Evolutionary conservation across 2,329 filamentous ascomycete species (phyloP).

Genomic region (Aspergillus tanneri): DNA sequence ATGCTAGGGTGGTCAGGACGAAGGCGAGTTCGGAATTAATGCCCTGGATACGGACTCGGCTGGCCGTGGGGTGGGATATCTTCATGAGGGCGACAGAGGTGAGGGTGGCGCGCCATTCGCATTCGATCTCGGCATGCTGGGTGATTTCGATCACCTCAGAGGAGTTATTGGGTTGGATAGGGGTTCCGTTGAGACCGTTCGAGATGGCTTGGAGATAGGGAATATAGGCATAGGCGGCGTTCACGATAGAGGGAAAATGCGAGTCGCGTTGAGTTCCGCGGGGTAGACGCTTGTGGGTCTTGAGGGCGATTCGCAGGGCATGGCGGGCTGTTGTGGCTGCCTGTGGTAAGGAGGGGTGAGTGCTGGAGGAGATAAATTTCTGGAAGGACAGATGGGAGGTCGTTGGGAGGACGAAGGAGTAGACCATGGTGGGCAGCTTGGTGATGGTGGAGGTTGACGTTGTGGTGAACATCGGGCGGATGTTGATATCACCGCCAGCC

Average conservation of each 20-base stretch:
- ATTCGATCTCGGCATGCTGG: conserved; percentile 65
- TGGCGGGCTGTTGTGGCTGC: conserved; percentile 79
- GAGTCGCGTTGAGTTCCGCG: conserved; percentile 63
- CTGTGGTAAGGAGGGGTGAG: conserved; percentile 85
- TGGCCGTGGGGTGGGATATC: too few species aligned
- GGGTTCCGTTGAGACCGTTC: conserved; percentile 62
- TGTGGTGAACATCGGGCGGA: conserved; percentile 9
- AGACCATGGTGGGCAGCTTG: conserved; percentile 66
- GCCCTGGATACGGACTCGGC: conserved; percentile 67
- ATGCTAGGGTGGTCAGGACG: conserved; percentile 68
- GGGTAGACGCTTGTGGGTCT: conserved; percentile 84
- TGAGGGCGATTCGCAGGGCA: conserved; percentile 77
- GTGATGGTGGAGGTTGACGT: conserved; percentile 6
- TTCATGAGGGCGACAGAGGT: conserved; percentile 51
- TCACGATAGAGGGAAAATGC: conserved; percentile 68
- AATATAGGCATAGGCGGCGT: conserved; percentile 72
- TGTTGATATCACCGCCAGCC: conserved; percentile 20
- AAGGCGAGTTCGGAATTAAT: conserved; percentile 84
- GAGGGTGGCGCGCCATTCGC: conserved; percentile 80
- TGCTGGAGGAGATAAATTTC: conserved; percentile 70
- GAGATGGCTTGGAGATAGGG: conserved; percentile 80
- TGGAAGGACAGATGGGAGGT: conserved; percentile 85
- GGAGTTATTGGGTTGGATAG: conserved; percentile 35
- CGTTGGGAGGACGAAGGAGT: conserved; percentile 82
- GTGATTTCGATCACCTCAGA: conserved; percentile 65